Evolutionary conservation across 202 grass and related monocot genomes (phyloP).

Genomic region (Eragrostis tef): DNA sequence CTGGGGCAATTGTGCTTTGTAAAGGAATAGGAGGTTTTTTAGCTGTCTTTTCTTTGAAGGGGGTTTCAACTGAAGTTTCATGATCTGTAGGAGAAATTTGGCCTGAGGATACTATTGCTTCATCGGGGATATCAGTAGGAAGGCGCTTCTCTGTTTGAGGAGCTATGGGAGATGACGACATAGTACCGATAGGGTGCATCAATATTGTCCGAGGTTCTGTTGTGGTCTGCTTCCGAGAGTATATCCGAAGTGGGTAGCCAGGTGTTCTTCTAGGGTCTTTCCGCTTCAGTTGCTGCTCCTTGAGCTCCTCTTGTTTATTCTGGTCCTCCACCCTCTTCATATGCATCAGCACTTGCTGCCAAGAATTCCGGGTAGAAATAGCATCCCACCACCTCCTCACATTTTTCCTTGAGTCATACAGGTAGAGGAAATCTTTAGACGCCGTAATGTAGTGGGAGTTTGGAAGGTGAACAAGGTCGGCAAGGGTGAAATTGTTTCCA

Average conservation of each 20-base stretch:
- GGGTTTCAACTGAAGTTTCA: conserved; percentile 28
- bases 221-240: conserved; percentile 16
- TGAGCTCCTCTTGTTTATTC: conserved; percentile 39
- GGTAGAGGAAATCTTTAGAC: conserved; percentile 60
- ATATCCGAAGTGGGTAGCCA: background rate
- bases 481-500: conserved; percentile 83
- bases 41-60: conserved; percentile 1
- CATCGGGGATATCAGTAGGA: conserved; percentile 15
- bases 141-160: conserved; percentile 21
- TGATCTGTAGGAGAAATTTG: conserved; percentile 23
- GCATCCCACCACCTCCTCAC: conserved; percentile 83
- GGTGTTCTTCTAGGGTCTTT: conserved; percentile 24
- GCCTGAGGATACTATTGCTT: conserved; percentile 27
- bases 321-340: conserved; percentile 44
- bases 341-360: conserved; percentile 58
- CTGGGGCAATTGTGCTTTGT: conserved; percentile 29
- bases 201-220: conserved; percentile 48
- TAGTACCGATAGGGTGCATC: conserved; percentile 31
- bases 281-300: conserved; percentile 45
- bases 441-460: conserved; percentile 71
- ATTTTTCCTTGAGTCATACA: conserved; percentile 85
- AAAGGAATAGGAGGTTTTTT: conserved; percentile 10
- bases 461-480: conserved; percentile 84
- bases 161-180: conserved; percentile 6
- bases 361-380: conserved; percentile 61